Evolutionary conservation across 495 filamentous ascomycete species (phyloP).

Genomic region (Podospora anserina): DNA sequence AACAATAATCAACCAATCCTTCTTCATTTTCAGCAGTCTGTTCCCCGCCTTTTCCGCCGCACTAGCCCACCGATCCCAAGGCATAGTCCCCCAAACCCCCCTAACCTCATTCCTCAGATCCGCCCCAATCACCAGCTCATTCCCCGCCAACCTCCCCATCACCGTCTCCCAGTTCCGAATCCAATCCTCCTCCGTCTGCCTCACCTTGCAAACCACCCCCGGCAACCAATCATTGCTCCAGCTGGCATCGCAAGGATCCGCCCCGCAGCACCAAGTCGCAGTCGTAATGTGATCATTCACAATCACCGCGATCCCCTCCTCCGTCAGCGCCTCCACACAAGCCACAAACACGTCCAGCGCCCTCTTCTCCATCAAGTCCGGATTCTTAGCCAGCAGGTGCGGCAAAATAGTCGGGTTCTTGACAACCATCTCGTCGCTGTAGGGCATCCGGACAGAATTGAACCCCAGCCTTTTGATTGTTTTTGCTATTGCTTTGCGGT

Average conservation of each 20-base stretch:
- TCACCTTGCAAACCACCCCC: conserved; percentile 49
- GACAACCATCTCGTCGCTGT: conserved; percentile 59
- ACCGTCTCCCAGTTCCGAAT: conserved; percentile 58
- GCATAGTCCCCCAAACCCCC: conserved; percentile 61
- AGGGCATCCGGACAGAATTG: conserved; percentile 61
- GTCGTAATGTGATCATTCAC: conserved; percentile 62
- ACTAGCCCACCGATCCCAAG: conserved; percentile 55
- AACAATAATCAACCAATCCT: conserved; percentile 60
- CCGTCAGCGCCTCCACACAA: conserved; percentile 53
- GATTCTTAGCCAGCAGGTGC: conserved; percentile 50
- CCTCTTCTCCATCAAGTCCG: conserved; percentile 48
- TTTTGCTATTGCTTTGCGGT: conserved; percentile 52
- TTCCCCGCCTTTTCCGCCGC: conserved; percentile 57
- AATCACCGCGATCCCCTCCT: conserved; percentile 56
- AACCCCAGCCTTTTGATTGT: conserved; percentile 55
- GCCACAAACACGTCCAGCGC: conserved; percentile 56
- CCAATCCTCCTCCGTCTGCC: conserved; percentile 57
- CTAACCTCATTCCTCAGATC: conserved; percentile 61
- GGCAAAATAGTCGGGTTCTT: conserved; percentile 48
- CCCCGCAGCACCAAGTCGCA: conserved; percentile 59
- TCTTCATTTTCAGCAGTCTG: conserved; percentile 51
- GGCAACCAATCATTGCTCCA: conserved; percentile 56
- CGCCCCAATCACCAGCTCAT: conserved; percentile 55
- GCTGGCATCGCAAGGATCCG: conserved; percentile 56
- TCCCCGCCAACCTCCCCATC: conserved; percentile 50